phyloP scores from a whole-genome alignment of 1,284 basidiomycete genomes.

The Melanopsichium pennsylvanicum region DNA sequence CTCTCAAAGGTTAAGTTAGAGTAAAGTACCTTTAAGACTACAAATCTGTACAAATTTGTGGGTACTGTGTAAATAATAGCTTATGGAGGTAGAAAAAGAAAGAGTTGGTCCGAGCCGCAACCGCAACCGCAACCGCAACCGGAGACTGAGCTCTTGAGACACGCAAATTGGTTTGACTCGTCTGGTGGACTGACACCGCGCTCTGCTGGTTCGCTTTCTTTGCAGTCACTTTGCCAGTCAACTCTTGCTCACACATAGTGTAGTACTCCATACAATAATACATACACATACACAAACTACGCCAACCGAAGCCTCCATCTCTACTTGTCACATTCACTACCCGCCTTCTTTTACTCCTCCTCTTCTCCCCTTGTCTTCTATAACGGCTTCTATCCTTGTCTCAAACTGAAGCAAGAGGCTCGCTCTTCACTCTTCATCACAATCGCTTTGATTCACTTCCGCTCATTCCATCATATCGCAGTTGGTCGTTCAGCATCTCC shows the following conservation, averaged over 20 bases:
- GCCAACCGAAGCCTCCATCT: background rate
- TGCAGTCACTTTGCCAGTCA: too few species aligned
- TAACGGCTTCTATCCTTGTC: too few species aligned
- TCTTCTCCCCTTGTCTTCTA: background rate
- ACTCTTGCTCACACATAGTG: too few species aligned
- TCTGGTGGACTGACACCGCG: too few species aligned
- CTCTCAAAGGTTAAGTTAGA: too few species aligned
- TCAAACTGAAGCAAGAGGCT: too few species aligned
- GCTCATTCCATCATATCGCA: background rate
- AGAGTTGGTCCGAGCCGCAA: slow-evolving; percentile 17
- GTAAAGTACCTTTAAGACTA: too few species aligned
- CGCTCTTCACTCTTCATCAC: too few species aligned
- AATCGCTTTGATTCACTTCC: background rate
- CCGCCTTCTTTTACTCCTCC: background rate
- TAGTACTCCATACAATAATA: background rate
- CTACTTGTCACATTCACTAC: too few species aligned
- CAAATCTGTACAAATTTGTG: too few species aligned
- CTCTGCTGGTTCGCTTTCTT: too few species aligned
- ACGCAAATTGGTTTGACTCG: background rate
- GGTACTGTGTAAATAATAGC: too few species aligned
- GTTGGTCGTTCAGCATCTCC: slow-evolving; percentile 5
- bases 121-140: slow-evolving; percentile 2
- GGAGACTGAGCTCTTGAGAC: background rate
- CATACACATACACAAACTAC: background rate
- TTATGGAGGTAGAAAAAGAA: background rate